A percentile compares a stretch with the other conserved stretches of the same genome.
Evolutionary conservation across 495 filamentous ascomycete species (phyloP).

Genomic region (Penicillium angulare): DNA sequence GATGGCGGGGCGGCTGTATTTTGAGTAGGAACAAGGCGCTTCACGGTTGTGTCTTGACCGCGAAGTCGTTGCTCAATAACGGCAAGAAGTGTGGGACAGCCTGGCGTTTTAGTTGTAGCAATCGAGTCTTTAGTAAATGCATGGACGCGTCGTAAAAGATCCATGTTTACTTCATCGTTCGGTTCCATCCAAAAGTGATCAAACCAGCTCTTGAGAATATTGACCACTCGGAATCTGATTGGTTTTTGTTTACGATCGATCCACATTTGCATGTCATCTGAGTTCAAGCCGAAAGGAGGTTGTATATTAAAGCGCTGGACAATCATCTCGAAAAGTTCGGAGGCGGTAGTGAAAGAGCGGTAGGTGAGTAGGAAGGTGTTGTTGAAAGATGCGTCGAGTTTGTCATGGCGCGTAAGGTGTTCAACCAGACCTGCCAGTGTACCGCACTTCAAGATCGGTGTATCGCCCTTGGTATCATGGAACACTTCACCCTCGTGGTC

Average conservation of each 20-base stretch:
- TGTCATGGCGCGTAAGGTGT: slow-evolving; percentile 92
- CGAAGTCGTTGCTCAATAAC: slow-evolving; percentile 82
- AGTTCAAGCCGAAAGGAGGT: slow-evolving; percentile 78
- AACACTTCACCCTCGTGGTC: slow-evolving; percentile 89
- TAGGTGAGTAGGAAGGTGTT: slow-evolving; percentile 97
- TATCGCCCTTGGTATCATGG: slow-evolving; percentile 75
- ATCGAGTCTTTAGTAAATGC: slow-evolving; percentile 89
- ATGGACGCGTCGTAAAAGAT: slow-evolving; percentile 83
- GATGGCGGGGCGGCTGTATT: slow-evolving; percentile 75
- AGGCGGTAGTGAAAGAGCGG: slow-evolving; percentile 85
- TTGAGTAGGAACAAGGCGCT: slow-evolving; percentile 81
- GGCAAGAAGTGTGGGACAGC: slow-evolving; percentile 73
- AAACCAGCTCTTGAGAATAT: slow-evolving; percentile 97
- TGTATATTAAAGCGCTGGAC: slow-evolving; percentile 89
- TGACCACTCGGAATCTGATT: slow-evolving; percentile 93
- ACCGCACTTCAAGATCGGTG: slow-evolving; percentile 78
- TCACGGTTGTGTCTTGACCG: slow-evolving; percentile 84
- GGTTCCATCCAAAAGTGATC: slow-evolving; percentile 99
- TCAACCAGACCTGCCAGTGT: slow-evolving; percentile 90
- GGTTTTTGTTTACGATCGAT: slow-evolving; percentile 91
- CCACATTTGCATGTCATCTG: slow-evolving; percentile 81
- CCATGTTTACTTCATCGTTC: slow-evolving; percentile 74
- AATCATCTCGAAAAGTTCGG: slow-evolving; percentile 89
- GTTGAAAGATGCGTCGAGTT: slow-evolving; percentile 92
- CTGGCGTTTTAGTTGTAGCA: slow-evolving; percentile 87